Evolutionary conservation across 768 basidiomycete species (phyloP), one percentile per base, ranked within the genome.

Genomic region (Boletus vermiculosoides): DNA sequence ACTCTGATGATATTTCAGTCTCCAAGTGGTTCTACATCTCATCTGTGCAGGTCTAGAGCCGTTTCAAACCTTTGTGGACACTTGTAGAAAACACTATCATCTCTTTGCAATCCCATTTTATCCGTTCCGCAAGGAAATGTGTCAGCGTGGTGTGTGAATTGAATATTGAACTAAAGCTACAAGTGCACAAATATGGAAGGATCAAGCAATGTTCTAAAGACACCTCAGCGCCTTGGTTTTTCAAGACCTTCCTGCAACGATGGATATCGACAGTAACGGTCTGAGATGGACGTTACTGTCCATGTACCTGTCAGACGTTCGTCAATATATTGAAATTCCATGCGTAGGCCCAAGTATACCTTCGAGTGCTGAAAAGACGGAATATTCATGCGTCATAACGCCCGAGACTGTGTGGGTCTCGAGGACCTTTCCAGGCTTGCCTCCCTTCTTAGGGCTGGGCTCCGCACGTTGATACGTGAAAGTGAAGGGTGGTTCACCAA

Each of bases 11-110:
- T 2, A 39, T 57, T 23, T 23, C 61, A 92, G 91, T 93, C 64
- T 91, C 86, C 62, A 93, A 92, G 71, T 93, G 91, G 92, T 94
- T 94, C 85, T 91, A 93, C 76, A 94, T 94, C 67, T 91, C 92
- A 22, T 92, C 92, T 34, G 90, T 90, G 33, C 87, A 88, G 61
- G 88, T 92, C 58, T 92, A 78, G 59, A 53, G 10, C 18, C 52
- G 10, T 22, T 11, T 34, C 18, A 12, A 41, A 12, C 37, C 22
- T 7, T 12, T 36, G 11, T 20, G 31, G 37, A 30, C 11, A 30
- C 31, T 34, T 46, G 52, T 53, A 55, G 40, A 44, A 45, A 36
- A 37, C 18, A 42, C 18, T 20, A 45, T 39, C 50, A 52, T 47
- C 31, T 49, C 45, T 5, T 30, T 44, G 46, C 42, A 59, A 56